Base-by-base conservation (phyloP, 2,329 filamentous ascomycete species). In the Curvularia spicifera region DNA sequence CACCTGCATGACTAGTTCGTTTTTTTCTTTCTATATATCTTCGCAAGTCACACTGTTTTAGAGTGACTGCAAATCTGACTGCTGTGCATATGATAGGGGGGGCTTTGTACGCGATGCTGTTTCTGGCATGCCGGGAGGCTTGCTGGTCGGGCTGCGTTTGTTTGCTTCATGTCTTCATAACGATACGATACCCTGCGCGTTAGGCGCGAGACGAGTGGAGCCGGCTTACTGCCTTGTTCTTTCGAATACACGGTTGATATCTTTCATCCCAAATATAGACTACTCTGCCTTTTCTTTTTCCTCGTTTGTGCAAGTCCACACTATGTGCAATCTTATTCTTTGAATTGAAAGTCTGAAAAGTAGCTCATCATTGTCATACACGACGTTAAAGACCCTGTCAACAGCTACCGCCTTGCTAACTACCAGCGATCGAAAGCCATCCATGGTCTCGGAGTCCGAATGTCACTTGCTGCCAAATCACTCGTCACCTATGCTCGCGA, bases 121-220 rank as follows among this genome's bases (percentile, higher is more conserved):
- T 46, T 22, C 33, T 31, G 9, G 44, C 44, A 22, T 20, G 28
- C 18, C n/a, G 28, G 1, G n/a, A 18, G 43, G 9, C 44, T 20
- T 29, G 26, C 13, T 12, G 33, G 12, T 31, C 13, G n/a, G 15
- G 22, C 15, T 15, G 31, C 4, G 22, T 49, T 37, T 37, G 31
- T 49, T 49, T 49, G 31, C 47, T 49, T 26, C 33, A 28, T 49
- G 33, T 35, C 20, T 49, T 39, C 20, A 49, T 49, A 2, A 26
- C 29, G 47, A 47, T 47, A 47, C 44, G 44, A 47, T 47, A 47
- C 44, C 44, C 44, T 47, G 44, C 44, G 44, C 44, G 9, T 47
- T 31, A 29, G 29, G 44, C 44, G 44, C 44, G 44, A 33, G 44
- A 47, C 18, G 29, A 33, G 29, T 29, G 28, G 33, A 28, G 28